Evolutionary conservation across 129 eudicot species (phyloP).

Genomic region (Pittosporum tobira): DNA sequence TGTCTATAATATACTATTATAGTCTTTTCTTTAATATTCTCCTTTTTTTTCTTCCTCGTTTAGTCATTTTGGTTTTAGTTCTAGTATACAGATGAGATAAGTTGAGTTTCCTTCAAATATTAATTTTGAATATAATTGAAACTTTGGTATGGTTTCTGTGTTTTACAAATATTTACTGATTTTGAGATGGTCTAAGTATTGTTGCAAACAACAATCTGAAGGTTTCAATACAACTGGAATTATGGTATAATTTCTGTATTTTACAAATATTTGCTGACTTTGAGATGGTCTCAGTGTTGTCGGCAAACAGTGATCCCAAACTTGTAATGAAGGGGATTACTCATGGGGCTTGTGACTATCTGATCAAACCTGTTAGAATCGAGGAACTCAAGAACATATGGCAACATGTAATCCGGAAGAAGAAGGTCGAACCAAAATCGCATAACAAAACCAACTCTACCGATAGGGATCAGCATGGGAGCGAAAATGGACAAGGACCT

Average conservation of each 20-base stretch:
- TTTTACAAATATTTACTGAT: not conserved
- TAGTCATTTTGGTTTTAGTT: not conserved
- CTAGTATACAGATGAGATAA: not conserved
- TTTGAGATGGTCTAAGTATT: slow-evolving; percentile 49
- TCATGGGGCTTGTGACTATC: slow-evolving; percentile 94
- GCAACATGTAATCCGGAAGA: slow-evolving; percentile 86
- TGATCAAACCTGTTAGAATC: slow-evolving; percentile 85
- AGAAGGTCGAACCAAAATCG: slow-evolving; percentile 51
- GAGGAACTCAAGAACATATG: slow-evolving; percentile 94
- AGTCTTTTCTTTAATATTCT: not conserved
- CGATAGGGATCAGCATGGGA: slow-evolving; percentile 35
- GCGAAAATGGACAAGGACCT: slow-evolving; percentile 47
- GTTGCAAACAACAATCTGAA: slow-evolving; percentile 89
- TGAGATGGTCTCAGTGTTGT: slow-evolving; percentile 60
- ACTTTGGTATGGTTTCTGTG: not conserved
- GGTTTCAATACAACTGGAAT: too few relatives aligned
- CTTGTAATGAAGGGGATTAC: slow-evolving; percentile 94
- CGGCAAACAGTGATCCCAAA: slow-evolving; percentile 87
- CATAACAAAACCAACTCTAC: slow-evolving; percentile 41
- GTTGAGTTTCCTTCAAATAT: too few relatives aligned
- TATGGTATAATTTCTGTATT: not conserved
- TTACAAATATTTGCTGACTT: not conserved
- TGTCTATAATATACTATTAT: not conserved
- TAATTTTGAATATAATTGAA: not conserved
- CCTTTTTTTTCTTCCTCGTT: not conserved